A percentile compares a stretch with the other conserved stretches of the same genome.
phyloP scores from a whole-genome alignment of 2,329 filamentous ascomycete species.

The Talaromyces atroroseus region DNA sequence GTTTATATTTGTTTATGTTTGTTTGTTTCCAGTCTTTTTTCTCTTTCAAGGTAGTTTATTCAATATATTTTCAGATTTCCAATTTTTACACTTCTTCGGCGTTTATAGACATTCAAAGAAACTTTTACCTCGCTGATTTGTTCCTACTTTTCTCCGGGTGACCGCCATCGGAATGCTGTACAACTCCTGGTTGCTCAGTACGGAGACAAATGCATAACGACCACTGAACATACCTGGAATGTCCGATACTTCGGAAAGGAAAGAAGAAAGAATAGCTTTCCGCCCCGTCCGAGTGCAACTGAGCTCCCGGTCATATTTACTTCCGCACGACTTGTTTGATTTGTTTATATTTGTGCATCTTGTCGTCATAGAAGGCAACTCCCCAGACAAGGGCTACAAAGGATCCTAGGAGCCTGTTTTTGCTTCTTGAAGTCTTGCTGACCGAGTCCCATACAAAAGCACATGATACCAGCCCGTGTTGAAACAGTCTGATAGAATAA shows the following conservation, averaged over 20 bases:
- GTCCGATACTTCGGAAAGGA: not conserved
- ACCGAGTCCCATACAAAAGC: no score
- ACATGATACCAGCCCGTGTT: not conserved
- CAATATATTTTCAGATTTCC: not conserved
- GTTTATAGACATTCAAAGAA: not conserved
- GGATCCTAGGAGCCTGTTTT: not conserved
- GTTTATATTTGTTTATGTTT: not conserved
- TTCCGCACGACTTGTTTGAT: constrained; percentile 1
- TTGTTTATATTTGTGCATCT: not conserved
- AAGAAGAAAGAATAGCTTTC: not conserved
- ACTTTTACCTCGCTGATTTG: not conserved
- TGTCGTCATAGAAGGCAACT: not conserved
- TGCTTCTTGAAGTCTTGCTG: not conserved
- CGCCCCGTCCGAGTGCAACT: not conserved
- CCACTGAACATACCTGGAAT: not conserved
- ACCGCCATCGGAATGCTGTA: not conserved
- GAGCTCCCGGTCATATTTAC: not conserved
- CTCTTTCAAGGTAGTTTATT: not conserved
- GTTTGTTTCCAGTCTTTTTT: not conserved
- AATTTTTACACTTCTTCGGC: not conserved
- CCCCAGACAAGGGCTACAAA: not conserved
- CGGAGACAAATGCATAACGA: not conserved
- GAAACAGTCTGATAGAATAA: not conserved
- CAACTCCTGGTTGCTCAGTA: not conserved
- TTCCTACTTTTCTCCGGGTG: not conserved